phyloP scores from a whole-genome alignment of 2,329 filamentous ascomycete species.

The Elsinoe arachidis region DNA sequence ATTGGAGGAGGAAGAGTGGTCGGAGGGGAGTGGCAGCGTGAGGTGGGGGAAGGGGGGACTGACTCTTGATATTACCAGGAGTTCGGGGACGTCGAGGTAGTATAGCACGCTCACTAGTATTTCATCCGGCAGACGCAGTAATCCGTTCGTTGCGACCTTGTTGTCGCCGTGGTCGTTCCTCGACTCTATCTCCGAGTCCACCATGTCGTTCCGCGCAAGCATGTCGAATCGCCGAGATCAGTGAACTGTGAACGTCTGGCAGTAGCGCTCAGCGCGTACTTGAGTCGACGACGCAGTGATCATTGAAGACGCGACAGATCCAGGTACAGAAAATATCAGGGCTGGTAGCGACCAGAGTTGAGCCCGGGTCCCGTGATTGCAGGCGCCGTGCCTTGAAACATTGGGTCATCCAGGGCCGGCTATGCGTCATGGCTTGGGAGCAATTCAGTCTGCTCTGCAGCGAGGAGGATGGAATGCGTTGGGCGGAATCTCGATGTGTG shows the following conservation, averaged over 20 bases:
- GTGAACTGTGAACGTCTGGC: slow-evolving; percentile 4
- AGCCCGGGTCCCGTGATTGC: not conserved
- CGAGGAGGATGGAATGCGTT: not conserved
- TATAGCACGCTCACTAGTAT: slow-evolving; percentile 37
- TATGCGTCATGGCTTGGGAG: slow-evolving; percentile 2
- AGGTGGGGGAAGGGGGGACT: slow-evolving; percentile 8
- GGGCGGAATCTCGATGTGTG: not conserved
- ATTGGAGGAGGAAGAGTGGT: not conserved
- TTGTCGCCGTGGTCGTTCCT: not conserved
- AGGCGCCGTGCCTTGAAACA: slow-evolving; percentile 8
- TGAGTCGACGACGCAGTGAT: not conserved
- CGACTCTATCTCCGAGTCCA: not conserved
- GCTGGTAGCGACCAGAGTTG: slow-evolving; percentile 4
- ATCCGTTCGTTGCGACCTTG: not conserved
- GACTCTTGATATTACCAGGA: slow-evolving; percentile 36
- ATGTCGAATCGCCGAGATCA: not conserved
- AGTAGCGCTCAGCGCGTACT: slow-evolving; percentile 7
- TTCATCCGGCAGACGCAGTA: slow-evolving; percentile 31
- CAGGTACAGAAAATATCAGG: not conserved
- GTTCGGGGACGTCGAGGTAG: slow-evolving; percentile 40
- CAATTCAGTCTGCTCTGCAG: not conserved
- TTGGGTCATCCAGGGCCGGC: not conserved
- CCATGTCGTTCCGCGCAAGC: not conserved
- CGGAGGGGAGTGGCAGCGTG: not conserved
- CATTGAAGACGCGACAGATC: not conserved